Evolutionary conservation across 306 rosid genomes (phyloP).

Genomic region (Hippophae tibetana): DNA sequence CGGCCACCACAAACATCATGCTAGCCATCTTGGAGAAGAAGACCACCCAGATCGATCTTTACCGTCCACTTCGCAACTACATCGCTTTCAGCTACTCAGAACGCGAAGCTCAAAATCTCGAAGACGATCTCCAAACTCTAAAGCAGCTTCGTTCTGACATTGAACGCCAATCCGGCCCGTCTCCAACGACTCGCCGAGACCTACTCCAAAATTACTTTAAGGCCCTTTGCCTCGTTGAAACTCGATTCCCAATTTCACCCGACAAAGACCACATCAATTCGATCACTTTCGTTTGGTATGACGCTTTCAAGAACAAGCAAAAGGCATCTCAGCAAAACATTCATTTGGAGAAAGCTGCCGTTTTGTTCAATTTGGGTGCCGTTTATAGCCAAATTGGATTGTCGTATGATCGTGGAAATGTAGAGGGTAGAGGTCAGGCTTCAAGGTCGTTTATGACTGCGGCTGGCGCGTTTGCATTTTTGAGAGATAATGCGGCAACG

Average conservation of each 20-base stretch:
- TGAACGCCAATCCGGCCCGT: constrained; percentile 81
- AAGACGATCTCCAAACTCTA: constrained; percentile 90
- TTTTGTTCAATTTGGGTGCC: constrained; percentile 79
- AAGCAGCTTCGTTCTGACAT: constrained; percentile 71
- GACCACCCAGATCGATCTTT: constrained; percentile 58
- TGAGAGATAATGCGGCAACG: constrained; percentile 70
- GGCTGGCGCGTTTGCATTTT: constrained; percentile 67
- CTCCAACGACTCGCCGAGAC: constrained; percentile 79
- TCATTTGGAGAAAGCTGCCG: constrained; percentile 83
- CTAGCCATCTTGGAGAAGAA: constrained; percentile 91
- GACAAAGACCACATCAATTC: constrained; percentile 75
- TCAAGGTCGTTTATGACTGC: constrained; percentile 77
- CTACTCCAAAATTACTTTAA: constrained; percentile 63
- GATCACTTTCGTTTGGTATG: constrained; percentile 77
- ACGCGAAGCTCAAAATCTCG: constrained; percentile 87
- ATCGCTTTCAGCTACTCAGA: constrained; percentile 87
- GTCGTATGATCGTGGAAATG: constrained; percentile 66
- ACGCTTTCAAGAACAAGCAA: constrained; percentile 71
- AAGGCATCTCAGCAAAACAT: constrained; percentile 95
- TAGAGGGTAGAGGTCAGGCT: constrained; percentile 71
- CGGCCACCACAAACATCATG: constrained; percentile 56
- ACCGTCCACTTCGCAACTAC: constrained; percentile 83
- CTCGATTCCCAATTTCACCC: constrained; percentile 90
- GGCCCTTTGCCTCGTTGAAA: constrained; percentile 81
- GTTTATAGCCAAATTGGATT: constrained; percentile 85